phyloP scores from a whole-genome alignment of 2,329 filamentous ascomycete species.

The Colletotrichum euphorbiae region DNA sequence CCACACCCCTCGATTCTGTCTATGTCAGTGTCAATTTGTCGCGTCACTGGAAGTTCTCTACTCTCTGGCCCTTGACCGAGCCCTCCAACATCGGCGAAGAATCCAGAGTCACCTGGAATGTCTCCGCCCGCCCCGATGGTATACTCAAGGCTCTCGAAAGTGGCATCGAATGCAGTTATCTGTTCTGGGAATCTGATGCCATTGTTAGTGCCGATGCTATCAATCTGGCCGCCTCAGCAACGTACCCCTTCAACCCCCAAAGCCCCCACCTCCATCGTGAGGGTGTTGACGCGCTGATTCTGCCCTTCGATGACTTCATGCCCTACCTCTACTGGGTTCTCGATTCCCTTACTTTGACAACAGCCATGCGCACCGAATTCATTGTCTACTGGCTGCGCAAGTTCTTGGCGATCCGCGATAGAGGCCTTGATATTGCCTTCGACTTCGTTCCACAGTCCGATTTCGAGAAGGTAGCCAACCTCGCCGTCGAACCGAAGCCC shows the following conservation, averaged over 20 bases:
- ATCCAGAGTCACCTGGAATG: background rate
- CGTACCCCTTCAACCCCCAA: slow-evolving; percentile 1
- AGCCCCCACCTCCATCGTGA: background rate
- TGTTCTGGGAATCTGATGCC: slow-evolving; percentile 29
- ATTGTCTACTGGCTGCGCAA: slow-evolving; percentile 38
- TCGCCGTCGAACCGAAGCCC: background rate
- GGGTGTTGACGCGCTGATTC: background rate
- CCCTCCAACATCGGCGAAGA: background rate
- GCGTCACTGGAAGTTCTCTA: background rate
- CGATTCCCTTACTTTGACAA: slow-evolving; percentile 20
- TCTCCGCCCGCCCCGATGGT: background rate
- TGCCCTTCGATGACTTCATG: slow-evolving; percentile 20
- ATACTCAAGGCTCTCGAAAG: background rate
- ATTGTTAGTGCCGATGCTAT: background rate
- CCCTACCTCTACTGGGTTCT: slow-evolving; percentile 31
- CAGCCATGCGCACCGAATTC: slow-evolving; percentile 39
- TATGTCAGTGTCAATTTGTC: slow-evolving; percentile 1
- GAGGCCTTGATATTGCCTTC: slow-evolving; percentile 20
- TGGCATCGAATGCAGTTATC: background rate
- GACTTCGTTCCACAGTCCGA: slow-evolving; percentile 36
- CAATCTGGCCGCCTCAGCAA: background rate
- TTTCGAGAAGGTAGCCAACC: slow-evolving; percentile 15
- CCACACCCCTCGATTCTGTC: background rate
- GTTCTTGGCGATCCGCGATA: slow-evolving; percentile 21
- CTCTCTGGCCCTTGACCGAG: slow-evolving; percentile 2